Conservation (phyloP, 2,329 filamentous ascomycete species). For the Penicillium vulpinum region DNA sequence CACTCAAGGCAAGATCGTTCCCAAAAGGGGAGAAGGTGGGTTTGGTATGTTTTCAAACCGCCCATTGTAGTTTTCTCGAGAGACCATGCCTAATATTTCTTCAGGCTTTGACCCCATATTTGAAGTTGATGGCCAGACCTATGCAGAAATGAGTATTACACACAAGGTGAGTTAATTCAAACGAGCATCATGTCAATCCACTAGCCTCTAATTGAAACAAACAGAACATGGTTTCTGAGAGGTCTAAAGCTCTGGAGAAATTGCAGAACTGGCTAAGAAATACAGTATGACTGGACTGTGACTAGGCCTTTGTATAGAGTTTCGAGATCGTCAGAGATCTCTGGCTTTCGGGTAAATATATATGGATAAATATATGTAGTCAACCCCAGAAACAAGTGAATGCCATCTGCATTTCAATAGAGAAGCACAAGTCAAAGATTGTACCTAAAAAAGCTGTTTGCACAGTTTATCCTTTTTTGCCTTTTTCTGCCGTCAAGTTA, state of each 20-base stretch:
- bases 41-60: neutral
- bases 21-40: neutral
- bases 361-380: neutral
- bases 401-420: neutral
- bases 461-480: no score
- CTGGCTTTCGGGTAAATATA: neutral
- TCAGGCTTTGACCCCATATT: neutral
- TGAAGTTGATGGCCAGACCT: neutral
- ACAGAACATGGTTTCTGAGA: slow-evolving; percentile 1
- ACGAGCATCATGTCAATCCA: neutral
- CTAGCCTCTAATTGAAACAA: neutral
- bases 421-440: no score
- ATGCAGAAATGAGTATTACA: neutral
- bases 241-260: neutral
- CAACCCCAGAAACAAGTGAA: neutral
- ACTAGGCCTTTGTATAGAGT: neutral
- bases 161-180: neutral
- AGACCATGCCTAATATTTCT: neutral
- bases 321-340: neutral
- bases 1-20: neutral
- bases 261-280: slow-evolving; percentile 8
- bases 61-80: neutral
- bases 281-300: neutral
- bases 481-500: no score
- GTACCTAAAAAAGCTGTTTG: no score